Evolutionary conservation across 345 rosid species (phyloP), one percentile per base, ranked within the genome.

Genomic region (Bruguiera gymnorhiza): DNA sequence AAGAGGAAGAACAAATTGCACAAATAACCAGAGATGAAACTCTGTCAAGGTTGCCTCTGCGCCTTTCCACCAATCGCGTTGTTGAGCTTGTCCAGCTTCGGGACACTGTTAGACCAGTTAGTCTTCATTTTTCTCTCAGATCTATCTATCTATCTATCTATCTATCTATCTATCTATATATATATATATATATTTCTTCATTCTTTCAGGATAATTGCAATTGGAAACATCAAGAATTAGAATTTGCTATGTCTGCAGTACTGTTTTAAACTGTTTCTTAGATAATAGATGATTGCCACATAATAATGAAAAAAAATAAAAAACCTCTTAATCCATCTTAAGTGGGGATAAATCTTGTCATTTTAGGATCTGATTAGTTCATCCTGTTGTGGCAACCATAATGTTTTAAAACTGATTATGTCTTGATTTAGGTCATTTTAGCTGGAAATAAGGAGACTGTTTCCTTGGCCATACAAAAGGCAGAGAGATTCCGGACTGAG

Each of bases 51-150:
- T 83, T 95, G 81, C 99, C 97, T 3, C 78, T 88, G 81, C 87
- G 90, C 74, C 89, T 95, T 52, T 95, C 99, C 32, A 95, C 97
- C 30, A 90, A 89, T 73, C 87, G 97, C 63, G 83, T 95, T 66
- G 94, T 90, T 83, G 97, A 95, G 73, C 97, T 92, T 69, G 97
- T 92, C 73, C 97, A 95, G 82, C 87, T 92, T 21, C 88, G 97
- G 67, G 97, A 92, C 72, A 87, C 97, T 67, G 90, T 82, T 83
- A 83, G 99, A 76, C 99, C 97, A 0, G 97, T 90, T 67, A 87
- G 97, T 86, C 65, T 68, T 60, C 26, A 13, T 60, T 36, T 62
- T 48, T 30, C 19, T 59, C 60, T n/a, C 60, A 32, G 7, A 6
- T 70, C 69, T 53, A 23, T n/a, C 57, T 19, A 11, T 26, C 27